A percentile compares a stretch with the other conserved stretches of the same genome.
phyloP scores from a whole-genome alignment of 1,284 basidiomycete genomes.

The Papiliotrema nemorosa region DNA sequence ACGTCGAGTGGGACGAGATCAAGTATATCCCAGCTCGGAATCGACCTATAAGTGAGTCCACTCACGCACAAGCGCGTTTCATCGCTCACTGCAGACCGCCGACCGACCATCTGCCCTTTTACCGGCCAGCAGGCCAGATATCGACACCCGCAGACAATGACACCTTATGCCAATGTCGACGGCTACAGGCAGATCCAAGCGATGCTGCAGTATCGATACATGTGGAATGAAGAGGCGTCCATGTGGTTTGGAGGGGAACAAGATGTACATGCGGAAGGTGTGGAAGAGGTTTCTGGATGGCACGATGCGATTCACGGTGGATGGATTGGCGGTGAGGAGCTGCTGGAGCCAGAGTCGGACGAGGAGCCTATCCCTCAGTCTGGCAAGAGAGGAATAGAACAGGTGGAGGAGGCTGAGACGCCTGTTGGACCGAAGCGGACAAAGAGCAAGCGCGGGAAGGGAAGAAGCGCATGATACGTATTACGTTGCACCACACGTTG shows the following conservation, averaged over 20 bases:
- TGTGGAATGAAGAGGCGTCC: slow-evolving; percentile 27
- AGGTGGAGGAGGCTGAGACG: neutral
- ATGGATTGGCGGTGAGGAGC: slow-evolving; percentile 28
- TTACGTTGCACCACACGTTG: neutral
- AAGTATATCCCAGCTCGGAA: slow-evolving; percentile 47
- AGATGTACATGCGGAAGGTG: slow-evolving; percentile 32
- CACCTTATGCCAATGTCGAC: slow-evolving; percentile 48
- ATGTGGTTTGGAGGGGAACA: slow-evolving; percentile 41
- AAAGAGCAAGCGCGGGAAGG: neutral
- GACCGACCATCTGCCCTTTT: slow-evolving; percentile 49
- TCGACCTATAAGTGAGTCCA: slow-evolving; percentile 44
- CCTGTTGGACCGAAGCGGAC: neutral
- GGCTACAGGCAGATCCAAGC: slow-evolving; percentile 48
- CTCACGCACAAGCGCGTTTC: neutral
- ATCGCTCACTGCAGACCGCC: slow-evolving; percentile 28
- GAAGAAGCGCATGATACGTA: neutral
- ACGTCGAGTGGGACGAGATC: slow-evolving; percentile 50
- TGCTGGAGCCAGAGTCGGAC: slow-evolving; percentile 11
- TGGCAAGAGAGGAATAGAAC: neutral
- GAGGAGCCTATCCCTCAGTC: neutral
- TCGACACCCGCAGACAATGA: slow-evolving; percentile 50
- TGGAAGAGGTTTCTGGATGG: slow-evolving; percentile 36
- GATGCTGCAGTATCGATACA: slow-evolving; percentile 28
- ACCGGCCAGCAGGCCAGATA: slow-evolving; percentile 53
- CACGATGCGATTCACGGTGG: slow-evolving; percentile 30